Percentiles rank a stretch among this genome's conserved stretches.
Evolutionary conservation across 208 protist species (phyloP).

Genomic region (Trypanosoma lewisi): DNA sequence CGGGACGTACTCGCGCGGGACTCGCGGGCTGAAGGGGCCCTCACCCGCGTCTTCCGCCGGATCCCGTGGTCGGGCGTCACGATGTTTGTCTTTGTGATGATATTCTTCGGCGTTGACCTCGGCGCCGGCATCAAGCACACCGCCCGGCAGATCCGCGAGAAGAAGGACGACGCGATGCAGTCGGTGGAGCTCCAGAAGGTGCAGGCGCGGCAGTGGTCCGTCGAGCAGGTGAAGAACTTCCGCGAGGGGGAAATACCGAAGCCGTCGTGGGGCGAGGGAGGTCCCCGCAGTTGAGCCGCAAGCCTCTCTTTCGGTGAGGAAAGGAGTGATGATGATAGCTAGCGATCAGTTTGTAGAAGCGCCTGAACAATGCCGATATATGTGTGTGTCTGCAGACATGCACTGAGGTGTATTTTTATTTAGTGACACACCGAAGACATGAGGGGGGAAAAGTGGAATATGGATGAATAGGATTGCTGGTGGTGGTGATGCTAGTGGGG

Average conservation of each 20-base stretch:
- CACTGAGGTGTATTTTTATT: no score
- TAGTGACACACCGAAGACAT: no score
- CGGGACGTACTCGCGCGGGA: slow-evolving; percentile 55
- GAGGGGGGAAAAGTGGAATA: no score
- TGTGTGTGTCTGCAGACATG: no score
- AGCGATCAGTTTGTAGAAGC: no score
- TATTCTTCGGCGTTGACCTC: slow-evolving; percentile 85
- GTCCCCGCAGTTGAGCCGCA: slow-evolving; percentile 27
- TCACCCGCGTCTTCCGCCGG: slow-evolving; percentile 46
- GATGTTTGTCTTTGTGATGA: slow-evolving; percentile 82
- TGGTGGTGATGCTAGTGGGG: no score
- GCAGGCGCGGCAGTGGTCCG: slow-evolving; percentile 73
- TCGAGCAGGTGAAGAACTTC: slow-evolving; percentile 79
- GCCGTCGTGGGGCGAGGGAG: slow-evolving; percentile 69
- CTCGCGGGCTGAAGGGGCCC: slow-evolving; percentile 39
- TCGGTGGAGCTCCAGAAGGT: slow-evolving; percentile 61
- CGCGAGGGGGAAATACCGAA: slow-evolving; percentile 63
- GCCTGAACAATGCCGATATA: no score
- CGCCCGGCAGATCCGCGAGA: slow-evolving; percentile 60
- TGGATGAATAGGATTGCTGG: no score
- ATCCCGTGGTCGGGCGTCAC: slow-evolving; percentile 77
- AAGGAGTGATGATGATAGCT: not conserved
- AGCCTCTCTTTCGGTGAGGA: not conserved
- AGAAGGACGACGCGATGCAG: slow-evolving; percentile 70
- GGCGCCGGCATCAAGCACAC: slow-evolving; percentile 78